Percentiles rank a stretch among this genome's conserved stretches.
Conservation (phyloP, 805 yeast species). For the Saturnispora silvae region DNA sequence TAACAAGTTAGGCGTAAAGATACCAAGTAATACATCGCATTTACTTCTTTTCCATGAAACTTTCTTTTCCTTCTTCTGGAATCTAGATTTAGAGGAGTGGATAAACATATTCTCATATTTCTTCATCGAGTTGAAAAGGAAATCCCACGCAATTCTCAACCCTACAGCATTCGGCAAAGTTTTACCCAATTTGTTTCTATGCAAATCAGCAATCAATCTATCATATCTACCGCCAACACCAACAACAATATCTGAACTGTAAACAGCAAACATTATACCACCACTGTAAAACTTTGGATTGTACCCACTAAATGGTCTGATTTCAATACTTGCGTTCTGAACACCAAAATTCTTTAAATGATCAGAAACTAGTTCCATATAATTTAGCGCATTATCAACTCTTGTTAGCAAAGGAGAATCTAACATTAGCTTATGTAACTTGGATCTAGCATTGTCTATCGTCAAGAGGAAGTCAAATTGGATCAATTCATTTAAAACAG, state of each 20-base stretch:
- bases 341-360: slow-evolving; percentile 52
- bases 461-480: slow-evolving; percentile 68
- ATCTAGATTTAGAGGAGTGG: slow-evolving; percentile 21
- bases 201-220: slow-evolving; percentile 50
- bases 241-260: slow-evolving; percentile 53
- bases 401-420: slow-evolving; percentile 55
- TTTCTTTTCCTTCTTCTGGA: slow-evolving; percentile 23
- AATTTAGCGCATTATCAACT: slow-evolving; percentile 52
- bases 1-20: slow-evolving; percentile 48
- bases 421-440: slow-evolving; percentile 59
- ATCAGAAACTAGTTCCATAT: slow-evolving; percentile 49
- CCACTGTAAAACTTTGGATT: slow-evolving; percentile 68
- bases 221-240: slow-evolving; percentile 97
- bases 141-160: slow-evolving; percentile 70
- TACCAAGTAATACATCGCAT: slow-evolving; percentile 74
- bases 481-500: slow-evolving; percentile 71
- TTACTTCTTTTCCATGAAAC: slow-evolving; percentile 42
- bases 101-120: slow-evolving; percentile 32
- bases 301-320: slow-evolving; percentile 79
- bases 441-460: slow-evolving; percentile 51
- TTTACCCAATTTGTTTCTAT: slow-evolving; percentile 33
- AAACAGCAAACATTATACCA: slow-evolving; percentile 84
- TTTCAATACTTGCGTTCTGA: slow-evolving; percentile 31
- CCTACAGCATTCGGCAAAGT: slow-evolving; percentile 64
- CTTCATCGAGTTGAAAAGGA: slow-evolving; percentile 42